Conservation (phyloP, 305 asterid species). For the Fraxinus paxiana region DNA sequence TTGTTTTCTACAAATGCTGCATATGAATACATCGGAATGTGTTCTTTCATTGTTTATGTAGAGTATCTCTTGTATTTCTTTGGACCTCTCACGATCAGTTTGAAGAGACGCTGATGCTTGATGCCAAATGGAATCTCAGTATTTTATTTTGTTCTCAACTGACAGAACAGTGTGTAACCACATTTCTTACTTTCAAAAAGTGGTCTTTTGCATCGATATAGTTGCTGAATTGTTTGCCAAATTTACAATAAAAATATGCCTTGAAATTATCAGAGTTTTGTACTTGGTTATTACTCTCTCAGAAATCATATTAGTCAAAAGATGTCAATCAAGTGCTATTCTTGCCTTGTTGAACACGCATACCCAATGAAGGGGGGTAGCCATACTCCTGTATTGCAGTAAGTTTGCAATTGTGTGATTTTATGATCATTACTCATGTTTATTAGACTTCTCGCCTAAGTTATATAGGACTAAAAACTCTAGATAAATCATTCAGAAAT, state of each 20-base stretch:
- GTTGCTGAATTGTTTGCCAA: not conserved
- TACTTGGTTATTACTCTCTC: not conserved
- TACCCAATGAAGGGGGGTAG: not conserved
- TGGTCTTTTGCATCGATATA: not conserved
- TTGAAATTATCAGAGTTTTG: not conserved
- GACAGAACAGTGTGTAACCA: not conserved
- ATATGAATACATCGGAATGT: not conserved
- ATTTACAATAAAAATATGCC: not conserved
- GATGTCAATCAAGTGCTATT: not conserved
- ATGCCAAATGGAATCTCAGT: not conserved
- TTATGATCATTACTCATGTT: not conserved
- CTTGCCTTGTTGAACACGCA: not conserved
- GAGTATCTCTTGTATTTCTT: not conserved
- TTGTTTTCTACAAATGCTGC: not conserved
- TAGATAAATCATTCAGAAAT: not conserved
- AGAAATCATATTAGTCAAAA: not conserved
- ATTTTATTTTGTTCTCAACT: not conserved
- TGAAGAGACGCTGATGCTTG: slow-evolving; percentile 1
- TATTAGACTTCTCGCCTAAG: not conserved
- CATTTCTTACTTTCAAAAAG: not conserved
- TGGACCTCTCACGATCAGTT: not conserved
- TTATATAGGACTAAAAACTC: not conserved
- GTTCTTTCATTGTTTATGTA: not conserved
- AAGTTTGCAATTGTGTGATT: not conserved
- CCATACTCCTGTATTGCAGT: not conserved